Conservation (phyloP, 1,139 yeast genomes). For the Pichia sp. region DNA sequence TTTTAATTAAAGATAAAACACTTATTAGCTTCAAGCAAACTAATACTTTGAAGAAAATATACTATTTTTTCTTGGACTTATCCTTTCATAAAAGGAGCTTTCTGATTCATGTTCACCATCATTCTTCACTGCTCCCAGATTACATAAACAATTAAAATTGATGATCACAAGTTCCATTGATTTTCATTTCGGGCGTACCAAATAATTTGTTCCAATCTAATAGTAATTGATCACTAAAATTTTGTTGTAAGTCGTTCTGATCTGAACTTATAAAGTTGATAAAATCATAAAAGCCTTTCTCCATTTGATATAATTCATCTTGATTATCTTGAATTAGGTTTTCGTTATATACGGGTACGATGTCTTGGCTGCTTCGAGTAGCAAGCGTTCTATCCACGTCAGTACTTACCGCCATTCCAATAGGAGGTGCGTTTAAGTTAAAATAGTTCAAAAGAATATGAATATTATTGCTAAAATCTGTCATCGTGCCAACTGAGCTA, state of each 20-base stretch:
- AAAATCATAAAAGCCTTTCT: constrained; percentile 4
- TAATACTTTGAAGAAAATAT: too few relatives aligned
- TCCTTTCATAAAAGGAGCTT: too few relatives aligned
- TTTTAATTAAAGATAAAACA: too few relatives aligned
- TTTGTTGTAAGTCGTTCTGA: neutral
- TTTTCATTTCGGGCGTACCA: neutral
- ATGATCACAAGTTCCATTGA: constrained; percentile 2
- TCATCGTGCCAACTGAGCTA: constrained; percentile 1
- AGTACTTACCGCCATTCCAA: too few relatives aligned
- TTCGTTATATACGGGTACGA: too few relatives aligned
- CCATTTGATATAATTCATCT: neutral
- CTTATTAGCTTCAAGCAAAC: too few relatives aligned
- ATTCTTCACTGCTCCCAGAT: too few relatives aligned
- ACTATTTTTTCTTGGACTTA: too few relatives aligned
- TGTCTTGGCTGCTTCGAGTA: too few relatives aligned
- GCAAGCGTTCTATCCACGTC: too few relatives aligned
- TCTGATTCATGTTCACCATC: too few relatives aligned
- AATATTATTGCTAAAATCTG: constrained; percentile 1
- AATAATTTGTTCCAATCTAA: constrained; percentile 6
- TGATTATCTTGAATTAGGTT: too few relatives aligned
- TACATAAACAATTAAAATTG: neutral
- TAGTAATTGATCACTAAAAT: constrained; percentile 4
- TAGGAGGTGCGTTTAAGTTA: neutral
- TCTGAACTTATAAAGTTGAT: constrained; percentile 6
- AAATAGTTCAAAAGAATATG: neutral